Conservation (phyloP, 2,329 filamentous ascomycete genomes). For the Neoscytalidium dimidiatum region DNA sequence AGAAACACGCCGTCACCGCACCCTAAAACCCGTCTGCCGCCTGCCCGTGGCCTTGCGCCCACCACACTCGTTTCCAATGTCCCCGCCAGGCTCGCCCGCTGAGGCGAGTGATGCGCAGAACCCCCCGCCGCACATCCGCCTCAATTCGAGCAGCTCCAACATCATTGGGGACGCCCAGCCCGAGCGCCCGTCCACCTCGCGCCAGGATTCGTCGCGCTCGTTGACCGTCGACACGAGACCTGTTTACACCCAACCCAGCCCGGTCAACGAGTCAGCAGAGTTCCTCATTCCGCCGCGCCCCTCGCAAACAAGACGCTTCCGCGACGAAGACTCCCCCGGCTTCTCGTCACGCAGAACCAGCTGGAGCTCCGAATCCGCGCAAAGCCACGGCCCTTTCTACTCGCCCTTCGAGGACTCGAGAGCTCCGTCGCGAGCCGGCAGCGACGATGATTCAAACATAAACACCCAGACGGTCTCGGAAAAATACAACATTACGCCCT, state of each 20-base stretch:
- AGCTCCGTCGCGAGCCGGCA: constrained; percentile 61
- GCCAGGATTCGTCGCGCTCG: constrained; percentile 47
- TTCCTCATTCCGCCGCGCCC: constrained; percentile 52
- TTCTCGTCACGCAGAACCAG: constrained; percentile 60
- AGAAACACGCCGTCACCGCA: background rate
- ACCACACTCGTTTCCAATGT: constrained; percentile 17
- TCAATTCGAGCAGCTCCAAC: constrained; percentile 63
- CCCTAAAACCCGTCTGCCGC: background rate
- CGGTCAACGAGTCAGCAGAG: constrained; percentile 49
- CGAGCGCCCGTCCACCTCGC: constrained; percentile 39
- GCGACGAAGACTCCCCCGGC: constrained; percentile 52
- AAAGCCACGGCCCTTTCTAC: constrained; percentile 53
- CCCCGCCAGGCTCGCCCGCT: constrained; percentile 11
- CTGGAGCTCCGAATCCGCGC: constrained; percentile 62
- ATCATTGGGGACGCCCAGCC: constrained; percentile 41
- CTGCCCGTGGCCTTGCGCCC: background rate
- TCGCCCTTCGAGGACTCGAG: constrained; percentile 63
- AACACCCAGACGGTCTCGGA: constrained; percentile 74
- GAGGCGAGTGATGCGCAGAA: constrained; percentile 26
- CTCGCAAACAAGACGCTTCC: constrained; percentile 51
- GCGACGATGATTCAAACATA: constrained; percentile 61
- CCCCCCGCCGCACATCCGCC: constrained; percentile 60
- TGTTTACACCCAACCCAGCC: constrained; percentile 36
- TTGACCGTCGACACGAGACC: constrained; percentile 31
- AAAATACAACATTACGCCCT: constrained; percentile 72